phyloP scores from a whole-genome alignment of 1,139 yeast species.

The Saccharomycopsis crataegensis region DNA sequence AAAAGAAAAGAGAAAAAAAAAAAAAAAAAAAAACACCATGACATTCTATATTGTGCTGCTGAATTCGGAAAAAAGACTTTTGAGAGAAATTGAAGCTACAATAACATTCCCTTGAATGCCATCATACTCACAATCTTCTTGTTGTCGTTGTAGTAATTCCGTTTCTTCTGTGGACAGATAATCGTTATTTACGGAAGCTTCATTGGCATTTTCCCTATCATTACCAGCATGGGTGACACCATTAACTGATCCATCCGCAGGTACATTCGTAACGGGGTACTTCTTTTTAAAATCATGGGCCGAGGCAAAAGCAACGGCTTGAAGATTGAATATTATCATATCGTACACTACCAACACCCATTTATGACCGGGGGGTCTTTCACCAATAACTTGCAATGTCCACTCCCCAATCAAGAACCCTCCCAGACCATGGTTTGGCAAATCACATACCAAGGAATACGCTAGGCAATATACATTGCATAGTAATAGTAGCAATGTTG shows the following conservation, averaged over 20 bases:
- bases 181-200: no score
- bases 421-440: slow-evolving; percentile 5
- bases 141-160: neutral
- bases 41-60: no score
- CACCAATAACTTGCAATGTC: slow-evolving; percentile 18
- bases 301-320: slow-evolving; percentile 5
- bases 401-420: slow-evolving; percentile 13
- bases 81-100: neutral
- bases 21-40: no score
- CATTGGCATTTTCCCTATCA: neutral
- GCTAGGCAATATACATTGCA: slow-evolving; percentile 11
- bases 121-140: slow-evolving; percentile 4
- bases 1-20: no score
- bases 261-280: neutral
- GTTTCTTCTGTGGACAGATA: neutral
- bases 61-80: no score
- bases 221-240: neutral
- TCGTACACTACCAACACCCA: slow-evolving; percentile 12
- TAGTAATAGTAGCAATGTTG: slow-evolving; percentile 1
- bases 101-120: slow-evolving; percentile 16
- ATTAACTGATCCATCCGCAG: neutral
- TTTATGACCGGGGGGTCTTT: slow-evolving; percentile 9
- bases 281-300: slow-evolving; percentile 2
- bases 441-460: neutral
- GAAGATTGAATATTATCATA: slow-evolving; percentile 7